Percentiles rank a stretch among this genome's conserved stretches.
Conservation (phyloP, 2,329 filamentous ascomycete genomes). For the Fusarium setosum region DNA sequence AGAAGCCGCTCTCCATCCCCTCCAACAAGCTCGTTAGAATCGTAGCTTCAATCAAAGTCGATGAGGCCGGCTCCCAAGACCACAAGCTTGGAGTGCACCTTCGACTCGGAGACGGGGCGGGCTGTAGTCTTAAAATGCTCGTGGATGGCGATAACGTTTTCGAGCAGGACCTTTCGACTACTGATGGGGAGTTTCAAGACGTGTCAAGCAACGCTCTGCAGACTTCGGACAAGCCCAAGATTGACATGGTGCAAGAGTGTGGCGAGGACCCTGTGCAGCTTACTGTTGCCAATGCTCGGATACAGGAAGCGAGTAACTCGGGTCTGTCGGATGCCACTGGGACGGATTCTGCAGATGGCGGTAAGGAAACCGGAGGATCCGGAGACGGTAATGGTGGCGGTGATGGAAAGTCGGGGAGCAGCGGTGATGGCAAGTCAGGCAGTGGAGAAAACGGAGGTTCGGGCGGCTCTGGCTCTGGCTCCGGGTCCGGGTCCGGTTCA, state of each 20-base stretch:
- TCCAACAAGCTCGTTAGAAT: not conserved
- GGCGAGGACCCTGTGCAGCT: constrained; percentile 10
- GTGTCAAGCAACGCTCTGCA: not conserved
- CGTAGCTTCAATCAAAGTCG: constrained; percentile 8
- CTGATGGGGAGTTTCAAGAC: constrained; percentile 1
- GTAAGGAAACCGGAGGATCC: not conserved
- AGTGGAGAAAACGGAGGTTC: not conserved
- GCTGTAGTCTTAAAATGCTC: constrained; percentile 9
- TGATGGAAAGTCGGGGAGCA: not conserved
- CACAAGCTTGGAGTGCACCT: not conserved
- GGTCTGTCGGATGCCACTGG: not conserved
- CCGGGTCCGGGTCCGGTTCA: not conserved
- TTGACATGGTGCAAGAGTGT: constrained; percentile 14
- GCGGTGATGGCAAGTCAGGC: not conserved
- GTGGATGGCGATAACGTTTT: constrained; percentile 9
- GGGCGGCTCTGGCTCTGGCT: not conserved
- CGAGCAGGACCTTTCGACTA: not conserved
- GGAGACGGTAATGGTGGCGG: not conserved
- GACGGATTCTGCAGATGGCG: not conserved
- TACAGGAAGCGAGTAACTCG: not conserved
- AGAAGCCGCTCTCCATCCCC: not conserved
- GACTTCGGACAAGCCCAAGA: constrained; percentile 3
- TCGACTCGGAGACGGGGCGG: not conserved
- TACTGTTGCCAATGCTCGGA: constrained; percentile 1
- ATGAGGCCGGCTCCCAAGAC: not conserved